These are phyloP conservation scores for Phylloporus gajari DNA, from an alignment of 1,284 basidiomycete genomes.

Conservation along the genomic window DNA sequence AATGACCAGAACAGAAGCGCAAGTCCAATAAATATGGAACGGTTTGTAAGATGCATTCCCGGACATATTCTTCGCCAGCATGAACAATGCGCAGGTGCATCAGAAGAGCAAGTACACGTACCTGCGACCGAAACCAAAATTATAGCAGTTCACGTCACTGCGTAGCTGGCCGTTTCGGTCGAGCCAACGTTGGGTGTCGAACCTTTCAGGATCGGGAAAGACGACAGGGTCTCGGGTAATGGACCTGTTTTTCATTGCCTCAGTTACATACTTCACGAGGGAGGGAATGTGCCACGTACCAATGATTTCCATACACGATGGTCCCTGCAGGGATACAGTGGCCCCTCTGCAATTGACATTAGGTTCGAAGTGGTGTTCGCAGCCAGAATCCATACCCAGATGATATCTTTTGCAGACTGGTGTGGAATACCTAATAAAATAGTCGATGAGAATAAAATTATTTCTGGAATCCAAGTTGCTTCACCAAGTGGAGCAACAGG, in stretches of 20 bases:
- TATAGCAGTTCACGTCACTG: slow-evolving; percentile 61
- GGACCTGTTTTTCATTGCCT: slow-evolving; percentile 46
- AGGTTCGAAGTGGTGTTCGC: background rate
- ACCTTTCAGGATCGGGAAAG: slow-evolving; percentile 68
- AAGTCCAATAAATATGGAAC: slow-evolving; percentile 32
- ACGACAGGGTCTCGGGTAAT: slow-evolving; percentile 65
- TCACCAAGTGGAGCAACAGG: slow-evolving; percentile 64
- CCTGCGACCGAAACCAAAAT: slow-evolving; percentile 72
- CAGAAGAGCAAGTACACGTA: slow-evolving; percentile 27
- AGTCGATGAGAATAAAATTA: background rate
- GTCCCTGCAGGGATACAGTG: slow-evolving; percentile 69
- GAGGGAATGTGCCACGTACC: slow-evolving; percentile 48
- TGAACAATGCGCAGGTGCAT: background rate
- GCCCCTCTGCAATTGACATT: slow-evolving; percentile 49
- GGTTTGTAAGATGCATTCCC: slow-evolving; percentile 37
- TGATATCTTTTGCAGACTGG: slow-evolving; percentile 68
- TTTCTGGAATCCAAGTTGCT: no score
- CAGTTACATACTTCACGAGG: background rate
- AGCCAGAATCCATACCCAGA: slow-evolving; percentile 52
- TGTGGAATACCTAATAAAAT: slow-evolving; percentile 58
- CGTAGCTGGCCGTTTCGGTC: slow-evolving; percentile 57
- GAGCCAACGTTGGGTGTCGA: slow-evolving; percentile 69
- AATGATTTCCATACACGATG: slow-evolving; percentile 67
- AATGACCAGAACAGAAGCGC: slow-evolving; percentile 41
- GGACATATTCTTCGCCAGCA: slow-evolving; percentile 34